Conservation (phyloP, 371 early-diverging fungal genomes). For the Syncephalastrum sp. region DNA sequence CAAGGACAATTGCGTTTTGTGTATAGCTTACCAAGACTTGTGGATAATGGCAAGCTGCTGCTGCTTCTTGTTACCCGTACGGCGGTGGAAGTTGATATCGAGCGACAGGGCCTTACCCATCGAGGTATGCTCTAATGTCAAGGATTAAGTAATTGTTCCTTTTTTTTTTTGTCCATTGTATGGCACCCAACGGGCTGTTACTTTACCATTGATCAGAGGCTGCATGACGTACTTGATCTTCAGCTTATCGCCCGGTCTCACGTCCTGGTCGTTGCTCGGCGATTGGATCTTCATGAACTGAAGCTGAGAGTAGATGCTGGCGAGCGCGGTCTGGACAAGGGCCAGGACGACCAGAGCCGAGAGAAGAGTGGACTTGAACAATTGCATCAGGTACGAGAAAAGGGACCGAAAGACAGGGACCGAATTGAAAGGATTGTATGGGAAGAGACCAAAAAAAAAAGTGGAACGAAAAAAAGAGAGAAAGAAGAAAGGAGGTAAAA, state of each 20-base stretch:
- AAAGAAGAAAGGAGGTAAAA: too few relatives aligned
- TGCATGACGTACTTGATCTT: constrained; percentile 48
- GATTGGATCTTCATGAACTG: constrained; percentile 48
- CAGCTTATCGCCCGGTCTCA: constrained; percentile 36
- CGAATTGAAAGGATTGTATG: neutral
- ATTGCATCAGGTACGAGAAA: constrained; percentile 12
- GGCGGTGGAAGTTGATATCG: constrained; percentile 39
- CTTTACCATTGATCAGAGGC: constrained; percentile 40
- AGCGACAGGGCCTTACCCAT: constrained; percentile 38
- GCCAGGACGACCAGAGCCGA: constrained; percentile 17
- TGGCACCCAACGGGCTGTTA: neutral
- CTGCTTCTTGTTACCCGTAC: constrained; percentile 42
- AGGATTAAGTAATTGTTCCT: neutral
- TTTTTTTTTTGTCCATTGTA: too few relatives aligned
- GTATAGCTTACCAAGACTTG: constrained; percentile 28
- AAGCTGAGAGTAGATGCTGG: constrained; percentile 43
- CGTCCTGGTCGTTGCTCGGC: constrained; percentile 36
- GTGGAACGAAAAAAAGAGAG: neutral
- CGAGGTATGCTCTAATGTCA: constrained; percentile 25
- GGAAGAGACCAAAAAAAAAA: constrained; percentile 7
- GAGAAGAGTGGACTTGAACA: constrained; percentile 13
- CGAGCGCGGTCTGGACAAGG: constrained; percentile 26
- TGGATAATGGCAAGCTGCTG: constrained; percentile 31
- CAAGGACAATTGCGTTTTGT: neutral
- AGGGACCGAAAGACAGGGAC: neutral